Evolutionary conservation across 176 grass and related monocot species (phyloP).

Genomic region (Dactylis glomerata): DNA sequence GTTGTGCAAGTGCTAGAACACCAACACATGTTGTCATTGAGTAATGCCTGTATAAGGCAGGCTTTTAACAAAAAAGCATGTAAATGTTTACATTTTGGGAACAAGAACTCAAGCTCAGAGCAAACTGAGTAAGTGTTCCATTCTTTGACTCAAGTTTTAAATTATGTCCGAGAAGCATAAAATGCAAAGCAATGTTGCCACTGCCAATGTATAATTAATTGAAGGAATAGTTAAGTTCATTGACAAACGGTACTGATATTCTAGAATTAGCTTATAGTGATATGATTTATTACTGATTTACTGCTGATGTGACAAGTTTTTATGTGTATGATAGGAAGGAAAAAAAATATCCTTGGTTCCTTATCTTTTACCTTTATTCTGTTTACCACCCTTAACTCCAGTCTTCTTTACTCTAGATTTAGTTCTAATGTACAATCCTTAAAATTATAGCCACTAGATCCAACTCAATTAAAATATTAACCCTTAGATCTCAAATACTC

Average conservation of each 20-base stretch:
- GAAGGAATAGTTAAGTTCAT: neutral
- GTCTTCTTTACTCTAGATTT: neutral
- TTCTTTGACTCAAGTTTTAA: neutral
- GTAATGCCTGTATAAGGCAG: neutral
- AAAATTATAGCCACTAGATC: neutral
- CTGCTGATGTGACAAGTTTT: neutral
- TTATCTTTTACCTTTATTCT: neutral
- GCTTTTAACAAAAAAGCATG: neutral
- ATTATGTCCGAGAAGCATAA: neutral
- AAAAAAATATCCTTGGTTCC: neutral
- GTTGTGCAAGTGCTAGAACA: slow-evolving; percentile 11
- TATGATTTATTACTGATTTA: neutral
- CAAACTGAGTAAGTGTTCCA: neutral
- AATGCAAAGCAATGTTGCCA: no score
- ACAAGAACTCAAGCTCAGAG: neutral
- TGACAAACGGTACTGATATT: neutral
- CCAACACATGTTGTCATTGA: neutral
- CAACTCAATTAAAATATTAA: neutral
- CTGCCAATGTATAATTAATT: neutral
- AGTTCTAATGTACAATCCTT: neutral
- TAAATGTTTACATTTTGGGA: neutral
- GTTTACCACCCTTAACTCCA: neutral
- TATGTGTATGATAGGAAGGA: neutral
- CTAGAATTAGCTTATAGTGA: neutral
- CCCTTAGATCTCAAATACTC: neutral